Conservation (phyloP, 208 protist genomes). For the Acanthamoeba lenticulata region DNA sequence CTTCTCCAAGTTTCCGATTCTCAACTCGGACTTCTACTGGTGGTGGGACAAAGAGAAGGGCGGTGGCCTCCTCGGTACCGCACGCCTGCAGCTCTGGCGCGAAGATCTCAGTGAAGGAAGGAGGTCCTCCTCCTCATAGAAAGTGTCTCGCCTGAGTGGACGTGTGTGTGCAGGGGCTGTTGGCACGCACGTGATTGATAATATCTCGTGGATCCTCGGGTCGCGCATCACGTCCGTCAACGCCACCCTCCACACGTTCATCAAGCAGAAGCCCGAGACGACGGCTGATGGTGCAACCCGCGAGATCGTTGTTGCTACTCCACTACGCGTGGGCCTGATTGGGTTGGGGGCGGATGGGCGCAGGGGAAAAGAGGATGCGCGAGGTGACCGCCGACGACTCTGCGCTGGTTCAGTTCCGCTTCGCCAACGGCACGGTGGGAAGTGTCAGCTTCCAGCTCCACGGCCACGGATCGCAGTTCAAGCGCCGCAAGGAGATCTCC, state of each 20-base stretch:
- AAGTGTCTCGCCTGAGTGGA: background rate
- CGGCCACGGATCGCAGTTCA: background rate
- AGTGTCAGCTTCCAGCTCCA: slow-evolving; percentile 60
- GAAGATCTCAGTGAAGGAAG: no score
- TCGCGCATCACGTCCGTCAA: slow-evolving; percentile 60
- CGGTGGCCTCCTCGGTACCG: background rate
- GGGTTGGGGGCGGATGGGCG: background rate
- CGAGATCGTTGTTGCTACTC: background rate
- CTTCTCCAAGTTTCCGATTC: slow-evolving; percentile 7
- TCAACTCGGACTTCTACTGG: slow-evolving; percentile 69
- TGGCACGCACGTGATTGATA: slow-evolving; percentile 73
- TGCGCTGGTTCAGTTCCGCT: slow-evolving; percentile 70
- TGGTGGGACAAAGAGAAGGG: slow-evolving; percentile 74
- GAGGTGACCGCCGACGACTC: slow-evolving; percentile 71
- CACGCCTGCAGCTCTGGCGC: background rate
- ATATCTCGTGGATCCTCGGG: slow-evolving; percentile 70
- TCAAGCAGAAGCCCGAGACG: slow-evolving; percentile 5
- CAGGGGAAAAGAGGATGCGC: slow-evolving; percentile 38
- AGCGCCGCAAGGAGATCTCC: background rate
- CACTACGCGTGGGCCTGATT: no score
- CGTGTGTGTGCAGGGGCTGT: slow-evolving; percentile 64
- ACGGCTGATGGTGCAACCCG: background rate
- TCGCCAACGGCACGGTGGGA: slow-evolving; percentile 36
- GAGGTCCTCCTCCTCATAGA: background rate
- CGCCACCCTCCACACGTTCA: slow-evolving; percentile 61